phyloP scores from a whole-genome alignment of 73 alveolate genomes.

The Symbiodinium natans region DNA sequence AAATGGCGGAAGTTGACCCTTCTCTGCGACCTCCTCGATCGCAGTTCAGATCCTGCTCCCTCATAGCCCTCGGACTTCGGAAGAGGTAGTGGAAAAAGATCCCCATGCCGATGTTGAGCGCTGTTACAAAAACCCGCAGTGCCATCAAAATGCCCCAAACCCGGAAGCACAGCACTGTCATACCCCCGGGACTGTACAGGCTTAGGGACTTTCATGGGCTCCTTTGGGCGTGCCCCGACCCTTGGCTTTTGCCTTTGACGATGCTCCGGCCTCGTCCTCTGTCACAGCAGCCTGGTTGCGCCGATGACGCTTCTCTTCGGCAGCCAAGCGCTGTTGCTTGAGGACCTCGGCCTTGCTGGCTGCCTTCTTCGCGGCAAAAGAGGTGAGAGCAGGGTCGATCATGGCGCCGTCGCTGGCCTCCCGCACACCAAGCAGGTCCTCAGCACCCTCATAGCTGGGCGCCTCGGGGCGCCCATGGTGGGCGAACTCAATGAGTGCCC shows the following conservation, averaged over 20 bases:
- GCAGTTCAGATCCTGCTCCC: neutral
- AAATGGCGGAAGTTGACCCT: neutral
- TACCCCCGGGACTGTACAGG: no score
- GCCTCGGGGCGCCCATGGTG: slow-evolving; percentile 49
- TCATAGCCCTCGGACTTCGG: neutral
- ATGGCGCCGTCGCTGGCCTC: slow-evolving; percentile 11
- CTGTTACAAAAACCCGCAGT: neutral
- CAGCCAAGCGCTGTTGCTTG: neutral
- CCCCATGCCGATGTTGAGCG: neutral
- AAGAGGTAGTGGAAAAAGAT: neutral
- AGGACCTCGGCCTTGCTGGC: neutral
- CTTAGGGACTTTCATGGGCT: no score
- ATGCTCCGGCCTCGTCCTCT: no score
- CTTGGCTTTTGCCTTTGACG: no score
- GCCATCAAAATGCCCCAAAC: no score
- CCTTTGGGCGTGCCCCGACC: no score
- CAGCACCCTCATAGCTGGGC: slow-evolving; percentile 33
- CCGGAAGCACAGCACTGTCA: no score
- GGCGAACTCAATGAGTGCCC: slow-evolving; percentile 25
- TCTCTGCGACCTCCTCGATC: neutral
- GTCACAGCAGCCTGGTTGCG: no score
- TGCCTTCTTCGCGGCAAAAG: no score
- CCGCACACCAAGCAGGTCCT: slow-evolving; percentile 13
- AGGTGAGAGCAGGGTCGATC: slow-evolving; percentile 8
- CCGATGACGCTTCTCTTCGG: neutral